Percentiles rank a stretch among this genome's conserved stretches.
Evolutionary conservation across 2,329 filamentous ascomycete genomes (phyloP).

Genomic region (Colletotrichum tofieldiae): DNA sequence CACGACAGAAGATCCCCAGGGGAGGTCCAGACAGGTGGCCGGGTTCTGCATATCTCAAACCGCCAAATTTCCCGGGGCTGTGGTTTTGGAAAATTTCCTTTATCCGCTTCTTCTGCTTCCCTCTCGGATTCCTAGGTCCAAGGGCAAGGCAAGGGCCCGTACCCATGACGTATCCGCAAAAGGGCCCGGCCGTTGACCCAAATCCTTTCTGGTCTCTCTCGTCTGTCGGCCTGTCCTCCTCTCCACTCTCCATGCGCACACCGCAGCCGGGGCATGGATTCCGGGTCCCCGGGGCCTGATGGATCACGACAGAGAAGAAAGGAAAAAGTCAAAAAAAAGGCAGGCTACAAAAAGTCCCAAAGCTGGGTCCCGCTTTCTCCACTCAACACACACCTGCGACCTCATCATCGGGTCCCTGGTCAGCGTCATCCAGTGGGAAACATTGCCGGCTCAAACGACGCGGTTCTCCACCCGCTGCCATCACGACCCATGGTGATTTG

Average conservation of each 20-base stretch:
- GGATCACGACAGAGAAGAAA: not conserved
- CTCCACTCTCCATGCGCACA: conserved; percentile 20
- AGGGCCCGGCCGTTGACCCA: conserved; percentile 2
- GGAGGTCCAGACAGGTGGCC: not conserved
- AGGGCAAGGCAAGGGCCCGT: not conserved
- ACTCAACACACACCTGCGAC: conserved; percentile 10
- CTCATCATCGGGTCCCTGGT: conserved; percentile 5
- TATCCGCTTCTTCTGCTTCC: conserved; percentile 10
- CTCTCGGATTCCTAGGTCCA: conserved; percentile 5
- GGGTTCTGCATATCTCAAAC: conserved; percentile 34
- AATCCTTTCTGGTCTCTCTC: conserved; percentile 1
- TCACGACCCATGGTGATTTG: conserved; percentile 8
- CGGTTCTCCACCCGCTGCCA: conserved; percentile 14
- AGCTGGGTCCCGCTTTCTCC: conserved; percentile 1
- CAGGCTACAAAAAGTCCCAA: conserved; percentile 1
- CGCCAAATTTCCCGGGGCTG: conserved; percentile 41
- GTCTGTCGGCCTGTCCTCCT: not conserved
- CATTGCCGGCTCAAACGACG: conserved; percentile 23
- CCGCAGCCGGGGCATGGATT: conserved; percentile 32
- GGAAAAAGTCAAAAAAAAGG: conserved; percentile 5
- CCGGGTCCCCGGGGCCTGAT: conserved; percentile 33
- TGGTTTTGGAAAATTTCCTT: conserved; percentile 37
- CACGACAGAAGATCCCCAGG: not conserved
- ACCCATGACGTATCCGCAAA: conserved; percentile 8
- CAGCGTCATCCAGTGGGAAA: conserved; percentile 37